Percentiles rank a stretch among this genome's conserved stretches.
phyloP scores from a whole-genome alignment of 164 flowering plant genomes.

The Vitis vinifera region DNA sequence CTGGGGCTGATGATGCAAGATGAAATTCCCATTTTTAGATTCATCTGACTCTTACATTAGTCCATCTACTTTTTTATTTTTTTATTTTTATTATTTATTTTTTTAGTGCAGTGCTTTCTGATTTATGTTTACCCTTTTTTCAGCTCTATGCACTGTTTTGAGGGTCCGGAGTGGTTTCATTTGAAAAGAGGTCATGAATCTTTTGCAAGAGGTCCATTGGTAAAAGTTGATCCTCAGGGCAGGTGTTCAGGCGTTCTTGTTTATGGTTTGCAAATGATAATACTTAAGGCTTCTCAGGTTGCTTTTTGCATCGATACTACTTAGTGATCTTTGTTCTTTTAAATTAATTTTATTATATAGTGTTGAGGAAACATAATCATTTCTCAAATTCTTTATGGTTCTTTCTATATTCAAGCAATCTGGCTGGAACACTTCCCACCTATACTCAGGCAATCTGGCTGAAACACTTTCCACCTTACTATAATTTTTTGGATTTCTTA shows the following conservation, averaged over 20 bases:
- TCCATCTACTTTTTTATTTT: neutral
- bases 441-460: too few relatives aligned
- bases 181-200: conserved; percentile 89
- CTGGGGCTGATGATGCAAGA: neutral
- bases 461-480: too few relatives aligned
- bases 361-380: neutral
- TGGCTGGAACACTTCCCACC: too few relatives aligned
- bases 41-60: neutral
- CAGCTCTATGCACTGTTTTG: conserved; percentile 99
- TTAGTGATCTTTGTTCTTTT: neutral
- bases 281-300: conserved; percentile 95
- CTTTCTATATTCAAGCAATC: too few relatives aligned
- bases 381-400: neutral
- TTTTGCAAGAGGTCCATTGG: conserved; percentile 88
- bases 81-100: neutral
- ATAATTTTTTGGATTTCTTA: too few relatives aligned
- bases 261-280: conserved; percentile 85
- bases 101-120: neutral
- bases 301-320: conserved; percentile 15
- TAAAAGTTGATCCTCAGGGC: conserved; percentile 93
- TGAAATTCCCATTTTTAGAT: neutral
- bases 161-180: conserved; percentile 92
- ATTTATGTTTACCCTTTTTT: conserved; percentile 9
- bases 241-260: conserved; percentile 90
- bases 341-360: neutral